These are phyloP conservation scores for Eucalyptus decipiens DNA, from an alignment of 345 rosid genomes.

Conservation along the genomic window DNA sequence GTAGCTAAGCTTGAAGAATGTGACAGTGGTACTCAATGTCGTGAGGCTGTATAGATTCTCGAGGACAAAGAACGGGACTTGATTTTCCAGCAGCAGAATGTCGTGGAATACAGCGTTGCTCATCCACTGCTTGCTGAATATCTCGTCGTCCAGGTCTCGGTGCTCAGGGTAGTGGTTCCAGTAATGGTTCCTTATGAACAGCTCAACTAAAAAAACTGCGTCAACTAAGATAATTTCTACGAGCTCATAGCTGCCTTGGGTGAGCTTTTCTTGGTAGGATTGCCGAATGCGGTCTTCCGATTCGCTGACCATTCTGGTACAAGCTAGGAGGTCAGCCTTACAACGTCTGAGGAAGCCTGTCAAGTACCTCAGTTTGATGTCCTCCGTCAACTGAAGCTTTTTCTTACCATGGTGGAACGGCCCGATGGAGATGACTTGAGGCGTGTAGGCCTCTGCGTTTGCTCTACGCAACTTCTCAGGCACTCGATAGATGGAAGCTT, in stretches of 20 bases:
- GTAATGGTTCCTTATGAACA: background rate
- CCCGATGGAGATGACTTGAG: conserved; percentile 1
- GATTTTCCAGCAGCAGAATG: background rate
- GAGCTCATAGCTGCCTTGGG: background rate
- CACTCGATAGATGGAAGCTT: conserved; percentile 3
- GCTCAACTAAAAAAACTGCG: background rate
- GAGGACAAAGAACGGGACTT: background rate
- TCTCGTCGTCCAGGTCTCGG: background rate
- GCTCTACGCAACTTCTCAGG: background rate
- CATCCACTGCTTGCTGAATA: background rate
- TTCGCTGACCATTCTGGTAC: background rate
- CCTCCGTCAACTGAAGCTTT: conserved; percentile 3
- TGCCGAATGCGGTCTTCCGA: background rate
- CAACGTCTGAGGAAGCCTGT: background rate
- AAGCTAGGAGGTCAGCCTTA: background rate
- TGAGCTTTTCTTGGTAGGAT: background rate
- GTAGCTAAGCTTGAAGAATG: background rate
- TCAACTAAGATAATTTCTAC: background rate
- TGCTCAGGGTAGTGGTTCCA: background rate
- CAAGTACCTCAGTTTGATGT: background rate
- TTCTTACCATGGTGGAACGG: conserved; percentile 4
- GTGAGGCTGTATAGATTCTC: background rate
- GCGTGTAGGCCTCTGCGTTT: background rate
- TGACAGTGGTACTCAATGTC: background rate
- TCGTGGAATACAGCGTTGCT: background rate